Evolutionary conservation across 208 protist species (phyloP).

Genomic region (Vickermania ingenoplastis): DNA sequence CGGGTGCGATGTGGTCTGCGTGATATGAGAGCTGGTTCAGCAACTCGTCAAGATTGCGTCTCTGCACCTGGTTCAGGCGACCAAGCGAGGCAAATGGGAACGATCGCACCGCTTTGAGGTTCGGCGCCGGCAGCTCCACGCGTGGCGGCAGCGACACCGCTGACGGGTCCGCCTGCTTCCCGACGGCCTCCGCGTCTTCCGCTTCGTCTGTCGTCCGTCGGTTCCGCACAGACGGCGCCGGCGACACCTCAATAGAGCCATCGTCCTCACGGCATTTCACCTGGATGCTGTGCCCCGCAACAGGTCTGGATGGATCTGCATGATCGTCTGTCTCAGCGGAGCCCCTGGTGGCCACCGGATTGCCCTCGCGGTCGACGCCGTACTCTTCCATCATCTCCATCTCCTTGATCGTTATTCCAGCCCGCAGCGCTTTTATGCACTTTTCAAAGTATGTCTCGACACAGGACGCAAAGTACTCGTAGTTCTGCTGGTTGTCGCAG

Average conservation of each 20-base stretch:
- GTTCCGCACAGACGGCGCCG: background rate
- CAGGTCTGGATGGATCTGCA: background rate
- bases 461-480: slow-evolving; percentile 25
- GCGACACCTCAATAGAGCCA: background rate
- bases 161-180: background rate
- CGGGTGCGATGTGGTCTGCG: slow-evolving; percentile 8
- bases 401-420: slow-evolving; percentile 35
- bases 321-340: background rate
- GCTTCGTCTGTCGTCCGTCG: background rate
- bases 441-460: slow-evolving; percentile 49
- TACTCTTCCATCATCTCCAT: slow-evolving; percentile 54
- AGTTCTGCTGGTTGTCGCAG: slow-evolving; percentile 46
- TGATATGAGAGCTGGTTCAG: background rate
- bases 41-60: background rate
- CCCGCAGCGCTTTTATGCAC: slow-evolving; percentile 21
- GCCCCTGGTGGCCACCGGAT: background rate
- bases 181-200: background rate
- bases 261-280: background rate
- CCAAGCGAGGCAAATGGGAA: background rate
- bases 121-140: background rate
- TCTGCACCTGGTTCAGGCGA: background rate
- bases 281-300: background rate
- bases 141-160: background rate
- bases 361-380: slow-evolving; percentile 32
- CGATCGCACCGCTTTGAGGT: background rate